A percentile compares a stretch with the other conserved stretches of the same genome.
Evolutionary conservation across 306 rosid genomes (phyloP).

Genomic region (cucumber (Cucumis sativus)): Cucumber_9930_V3 NC_026656.2:18725501-18726000

Average conservation of each 20-base stretch:
- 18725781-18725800: not conserved
- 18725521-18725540: not conserved
- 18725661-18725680: slow-evolving; percentile 89
- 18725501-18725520: not conserved
- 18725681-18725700: slow-evolving; percentile 97
- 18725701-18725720: slow-evolving; percentile 95
- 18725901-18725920: not conserved
- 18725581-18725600: not conserved
- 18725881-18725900: not conserved
- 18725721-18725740: slow-evolving; percentile 93
- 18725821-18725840: not conserved
- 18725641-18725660: slow-evolving; percentile 61
- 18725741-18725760: slow-evolving; percentile 59
- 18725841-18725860: not conserved
- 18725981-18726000: not conserved
- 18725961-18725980: not conserved
- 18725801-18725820: not conserved
- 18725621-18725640: slow-evolving; percentile 95
- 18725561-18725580: not conserved
- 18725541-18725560: not conserved
- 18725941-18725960: not conserved
- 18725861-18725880: not conserved
- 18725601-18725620: slow-evolving; percentile 25
- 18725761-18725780: not conserved
- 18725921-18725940: not conserved